Evolutionary conservation across 495 filamentous ascomycete genomes (phyloP).

Genomic region (Podospora anserina): DNA sequence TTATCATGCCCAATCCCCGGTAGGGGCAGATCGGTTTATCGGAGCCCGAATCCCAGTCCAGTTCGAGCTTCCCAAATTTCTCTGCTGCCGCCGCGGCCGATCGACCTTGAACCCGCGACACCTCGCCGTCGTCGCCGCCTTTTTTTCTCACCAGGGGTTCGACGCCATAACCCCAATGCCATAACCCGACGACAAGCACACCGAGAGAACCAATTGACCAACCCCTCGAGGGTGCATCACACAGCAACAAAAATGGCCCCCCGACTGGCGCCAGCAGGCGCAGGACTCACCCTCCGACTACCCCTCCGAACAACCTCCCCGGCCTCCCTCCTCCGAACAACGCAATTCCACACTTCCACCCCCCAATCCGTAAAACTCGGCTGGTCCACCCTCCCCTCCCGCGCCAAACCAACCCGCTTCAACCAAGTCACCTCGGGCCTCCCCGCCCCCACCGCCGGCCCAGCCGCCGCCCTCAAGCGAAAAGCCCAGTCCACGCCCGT

Average conservation of each 20-base stretch:
- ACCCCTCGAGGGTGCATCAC: not conserved
- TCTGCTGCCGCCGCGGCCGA: not conserved
- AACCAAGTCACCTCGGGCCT: constrained; percentile 50
- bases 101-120: constrained; percentile 3
- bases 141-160: not conserved
- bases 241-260: constrained; percentile 46
- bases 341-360: constrained; percentile 11
- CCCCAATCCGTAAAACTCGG: constrained; percentile 45
- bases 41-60: not conserved
- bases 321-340: constrained; percentile 18
- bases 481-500: constrained; percentile 72
- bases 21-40: not conserved
- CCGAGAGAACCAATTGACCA: not conserved
- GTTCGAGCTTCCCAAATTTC: constrained; percentile 1
- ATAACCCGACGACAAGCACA: constrained; percentile 7
- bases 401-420: constrained; percentile 43
- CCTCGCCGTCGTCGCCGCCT: constrained; percentile 8
- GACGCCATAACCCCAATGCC: constrained; percentile 14
- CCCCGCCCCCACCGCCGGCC: constrained; percentile 63
- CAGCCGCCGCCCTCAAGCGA: constrained; percentile 75
- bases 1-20: not conserved
- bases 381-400: constrained; percentile 47
- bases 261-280: constrained; percentile 49
- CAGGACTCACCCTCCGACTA: constrained; percentile 28
- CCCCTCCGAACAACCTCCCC: constrained; percentile 26